These are phyloP conservation scores for Yarrowia phangngaensis DNA, from an alignment of 805 yeast genomes.

Conservation along the genomic window DNA sequence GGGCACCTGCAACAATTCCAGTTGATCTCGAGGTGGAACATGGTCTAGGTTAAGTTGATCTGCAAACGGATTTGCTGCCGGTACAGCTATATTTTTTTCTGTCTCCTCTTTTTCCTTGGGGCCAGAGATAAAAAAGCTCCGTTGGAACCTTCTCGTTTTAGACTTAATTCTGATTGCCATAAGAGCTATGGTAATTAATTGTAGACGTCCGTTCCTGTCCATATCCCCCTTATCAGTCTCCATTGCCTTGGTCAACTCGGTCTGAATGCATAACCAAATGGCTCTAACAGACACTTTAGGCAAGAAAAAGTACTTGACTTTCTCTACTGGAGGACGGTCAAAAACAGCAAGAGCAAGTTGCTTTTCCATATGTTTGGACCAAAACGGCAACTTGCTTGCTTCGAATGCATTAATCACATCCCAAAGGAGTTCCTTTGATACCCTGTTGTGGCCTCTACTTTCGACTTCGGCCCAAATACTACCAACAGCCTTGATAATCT, in stretches of 20 bases:
- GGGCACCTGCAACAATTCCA: conserved; percentile 1
- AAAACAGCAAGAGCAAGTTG: conserved; percentile 2
- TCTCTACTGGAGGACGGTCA: conserved; percentile 7
- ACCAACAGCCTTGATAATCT: neutral
- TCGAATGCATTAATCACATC: conserved; percentile 6
- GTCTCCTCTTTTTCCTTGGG: neutral
- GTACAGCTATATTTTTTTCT: neutral
- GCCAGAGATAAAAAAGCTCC: conserved; percentile 3
- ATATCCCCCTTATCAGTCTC: conserved; percentile 5
- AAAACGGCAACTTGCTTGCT: conserved; percentile 10
- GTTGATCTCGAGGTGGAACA: conserved; percentile 4
- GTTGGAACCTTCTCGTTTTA: conserved; percentile 1
- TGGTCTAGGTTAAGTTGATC: neutral
- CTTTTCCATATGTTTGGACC: conserved; percentile 20
- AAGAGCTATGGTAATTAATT: neutral
- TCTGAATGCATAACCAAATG: conserved; percentile 24
- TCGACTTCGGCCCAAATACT: neutral
- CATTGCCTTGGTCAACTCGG: conserved; percentile 11
- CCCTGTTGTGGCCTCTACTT: neutral
- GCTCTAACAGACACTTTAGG: conserved; percentile 15
- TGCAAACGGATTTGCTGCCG: neutral
- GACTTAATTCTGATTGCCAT: conserved; percentile 22
- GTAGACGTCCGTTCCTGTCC: conserved; percentile 7
- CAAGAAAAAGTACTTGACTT: conserved; percentile 18
- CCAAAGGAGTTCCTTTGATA: conserved; percentile 7